phyloP scores from a whole-genome alignment of 1,284 basidiomycete genomes.

The Leccinum subrobustum region DNA sequence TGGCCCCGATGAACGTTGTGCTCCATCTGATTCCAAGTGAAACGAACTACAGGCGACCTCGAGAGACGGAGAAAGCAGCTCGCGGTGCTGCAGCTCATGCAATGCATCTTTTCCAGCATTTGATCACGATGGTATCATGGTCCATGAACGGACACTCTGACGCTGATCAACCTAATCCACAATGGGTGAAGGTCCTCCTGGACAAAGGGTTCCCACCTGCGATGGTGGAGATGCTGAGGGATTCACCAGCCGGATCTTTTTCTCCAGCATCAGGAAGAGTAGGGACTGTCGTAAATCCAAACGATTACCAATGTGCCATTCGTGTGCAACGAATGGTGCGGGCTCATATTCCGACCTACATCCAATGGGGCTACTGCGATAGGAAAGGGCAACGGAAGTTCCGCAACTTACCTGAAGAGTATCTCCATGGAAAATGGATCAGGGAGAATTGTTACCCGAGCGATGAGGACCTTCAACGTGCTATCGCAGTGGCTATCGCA shows the following conservation, averaged over 20 bases:
- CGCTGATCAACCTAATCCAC: no score
- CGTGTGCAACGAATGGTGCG: neutral
- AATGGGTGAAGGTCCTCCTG: neutral
- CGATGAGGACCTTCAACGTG: neutral
- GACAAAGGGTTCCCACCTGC: conserved; percentile 4
- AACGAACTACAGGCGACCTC: neutral
- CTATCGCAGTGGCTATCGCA: neutral
- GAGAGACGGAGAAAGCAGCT: neutral
- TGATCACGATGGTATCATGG: no score
- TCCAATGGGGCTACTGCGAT: neutral
- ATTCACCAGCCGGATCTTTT: conserved; percentile 4
- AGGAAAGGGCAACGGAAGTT: neutral
- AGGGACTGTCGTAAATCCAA: neutral
- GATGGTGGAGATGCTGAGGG: no score
- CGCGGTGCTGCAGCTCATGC: conserved; percentile 2
- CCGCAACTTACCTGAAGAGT: neutral
- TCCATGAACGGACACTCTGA: no score
- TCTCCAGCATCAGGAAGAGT: neutral
- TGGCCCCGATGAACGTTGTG: conserved; percentile 2
- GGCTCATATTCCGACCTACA: conserved; percentile 3
- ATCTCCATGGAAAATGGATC: neutral
- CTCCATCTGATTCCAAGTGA: neutral
- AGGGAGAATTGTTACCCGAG: conserved; percentile 5
- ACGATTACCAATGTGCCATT: neutral
- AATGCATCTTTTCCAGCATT: neutral